These are phyloP conservation scores for Starmerella potacharoeniae DNA, from an alignment of 805 yeast genomes.

Conservation along the genomic window DNA sequence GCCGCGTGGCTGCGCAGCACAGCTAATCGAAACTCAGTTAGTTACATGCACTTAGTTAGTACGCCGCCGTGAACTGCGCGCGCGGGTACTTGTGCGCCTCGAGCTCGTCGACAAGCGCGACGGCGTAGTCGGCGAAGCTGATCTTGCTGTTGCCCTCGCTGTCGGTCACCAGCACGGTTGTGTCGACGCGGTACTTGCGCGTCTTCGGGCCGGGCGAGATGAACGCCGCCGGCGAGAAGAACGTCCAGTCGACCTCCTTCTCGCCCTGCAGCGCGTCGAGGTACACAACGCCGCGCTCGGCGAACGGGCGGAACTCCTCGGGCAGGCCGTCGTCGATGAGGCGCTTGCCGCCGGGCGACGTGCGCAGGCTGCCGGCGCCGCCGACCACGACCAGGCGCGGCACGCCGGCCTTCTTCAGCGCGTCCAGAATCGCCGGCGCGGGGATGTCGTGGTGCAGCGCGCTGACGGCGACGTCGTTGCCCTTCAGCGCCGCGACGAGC, in stretches of 20 bases:
- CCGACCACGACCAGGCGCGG: slow-evolving; percentile 14
- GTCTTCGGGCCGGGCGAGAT: slow-evolving; percentile 9
- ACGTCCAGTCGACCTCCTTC: slow-evolving; percentile 13
- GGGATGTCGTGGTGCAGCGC: slow-evolving; percentile 10
- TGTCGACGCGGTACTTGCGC: slow-evolving; percentile 11
- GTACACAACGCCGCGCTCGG: slow-evolving; percentile 5
- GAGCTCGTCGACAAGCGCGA: slow-evolving; percentile 16
- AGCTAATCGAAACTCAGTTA: too few relatives aligned
- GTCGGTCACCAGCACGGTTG: slow-evolving; percentile 6
- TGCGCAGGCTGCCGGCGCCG: slow-evolving; percentile 13
- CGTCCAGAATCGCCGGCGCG: background rate
- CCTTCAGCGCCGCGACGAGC: slow-evolving; percentile 4
- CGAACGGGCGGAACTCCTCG: slow-evolving; percentile 6
- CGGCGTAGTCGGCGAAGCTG: slow-evolving; percentile 15
- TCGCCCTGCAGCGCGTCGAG: slow-evolving; percentile 1
- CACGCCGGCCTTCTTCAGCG: slow-evolving; percentile 11
- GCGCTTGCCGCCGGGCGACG: slow-evolving; percentile 12
- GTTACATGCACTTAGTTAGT: too few relatives aligned
- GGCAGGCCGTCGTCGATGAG: slow-evolving; percentile 15
- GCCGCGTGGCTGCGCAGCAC: too few relatives aligned
- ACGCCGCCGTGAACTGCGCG: slow-evolving; percentile 13
- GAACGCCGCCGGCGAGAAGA: slow-evolving; percentile 10
- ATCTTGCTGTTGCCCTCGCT: slow-evolving; percentile 11
- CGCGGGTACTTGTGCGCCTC: slow-evolving; percentile 7
- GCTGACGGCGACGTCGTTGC: slow-evolving; percentile 10